Evolutionary conservation across 2,329 filamentous ascomycete species (phyloP), one percentile per base, ranked within the genome.

Genomic region (Epichloe aotearoae): DNA sequence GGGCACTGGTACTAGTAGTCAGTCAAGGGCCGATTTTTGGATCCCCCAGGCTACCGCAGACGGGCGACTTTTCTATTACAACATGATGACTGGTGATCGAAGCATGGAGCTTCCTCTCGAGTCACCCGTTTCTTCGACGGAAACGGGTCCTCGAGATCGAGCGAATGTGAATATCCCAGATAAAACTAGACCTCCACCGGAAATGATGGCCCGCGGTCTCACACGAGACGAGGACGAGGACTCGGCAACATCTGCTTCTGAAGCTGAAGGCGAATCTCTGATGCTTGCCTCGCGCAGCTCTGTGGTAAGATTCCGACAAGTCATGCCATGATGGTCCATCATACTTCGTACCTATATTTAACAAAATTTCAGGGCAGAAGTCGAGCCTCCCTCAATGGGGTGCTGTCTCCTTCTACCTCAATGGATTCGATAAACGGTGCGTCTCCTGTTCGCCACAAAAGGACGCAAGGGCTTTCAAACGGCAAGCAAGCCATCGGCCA

Each of bases 21-120:
- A 87, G 62, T 90, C 93, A 59, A 83, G 91, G 64, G 89, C 91
- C 44, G 91, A 94, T 57, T 98, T 64, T 64, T 98, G 93, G 93
- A 95, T 98, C 58, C 93, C 17, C 17, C 93, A 98, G 71, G 93
- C 90, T 14, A 98, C 93, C 0, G 81, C 88, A 1, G 90, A 97
- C 64, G 93, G 93, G 50, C 80, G 90, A 51, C 70, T 98, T 23
- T 98, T 94, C 69, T 98, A 97, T 70, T 97, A 95, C 76, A 98
- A 98, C 67, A 97, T 91, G 55, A 82, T 96, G 71, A 98, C 93
- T 0, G 90, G 91, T 50, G 88, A 94, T 62, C 94, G 87, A 63
- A 94, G 87, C 55, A 93, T 90, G 80, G 93, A 98, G 64, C 73
- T 98, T 54, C 93, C 93, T 2, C 75, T 98, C 26, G 93, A 98